A percentile compares a stretch with the other conserved stretches of the same genome.
These are phyloP conservation scores for Fusarium albosuccineum DNA, from an alignment of 2,329 filamentous ascomycete species.

Conservation along the genomic window DNA sequence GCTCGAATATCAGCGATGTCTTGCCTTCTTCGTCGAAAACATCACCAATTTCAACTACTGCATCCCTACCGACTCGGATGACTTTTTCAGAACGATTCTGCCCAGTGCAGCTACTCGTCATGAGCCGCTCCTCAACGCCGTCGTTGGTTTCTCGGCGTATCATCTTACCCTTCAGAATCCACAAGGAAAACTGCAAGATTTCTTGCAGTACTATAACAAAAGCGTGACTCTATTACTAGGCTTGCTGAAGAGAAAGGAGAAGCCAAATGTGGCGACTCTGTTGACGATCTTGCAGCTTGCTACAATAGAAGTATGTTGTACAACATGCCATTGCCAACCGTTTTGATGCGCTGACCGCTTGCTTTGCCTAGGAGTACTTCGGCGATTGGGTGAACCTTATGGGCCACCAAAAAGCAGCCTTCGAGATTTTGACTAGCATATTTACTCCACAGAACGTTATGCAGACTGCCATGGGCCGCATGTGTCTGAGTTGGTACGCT, in stretches of 20 bases:
- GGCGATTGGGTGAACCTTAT: slow-evolving; percentile 96
- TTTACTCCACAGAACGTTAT: slow-evolving; percentile 82
- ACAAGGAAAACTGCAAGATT: slow-evolving; percentile 80
- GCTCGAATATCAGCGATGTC: slow-evolving; percentile 80
- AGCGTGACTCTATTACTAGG: slow-evolving; percentile 83
- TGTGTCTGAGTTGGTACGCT: slow-evolving; percentile 88
- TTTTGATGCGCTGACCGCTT: slow-evolving; percentile 20
- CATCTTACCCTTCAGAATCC: slow-evolving; percentile 80
- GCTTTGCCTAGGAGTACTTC: slow-evolving; percentile 79
- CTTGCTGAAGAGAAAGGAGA: slow-evolving; percentile 77
- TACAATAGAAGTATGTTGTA: slow-evolving; percentile 81
- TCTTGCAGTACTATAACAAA: slow-evolving; percentile 90
- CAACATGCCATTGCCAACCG: slow-evolving; percentile 1
- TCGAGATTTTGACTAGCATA: slow-evolving; percentile 81
- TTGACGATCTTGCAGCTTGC: slow-evolving; percentile 92
- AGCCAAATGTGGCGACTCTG: slow-evolving; percentile 79
- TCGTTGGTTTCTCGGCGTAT: slow-evolving; percentile 91
- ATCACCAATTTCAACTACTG: slow-evolving; percentile 88
- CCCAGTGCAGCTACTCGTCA: slow-evolving; percentile 78
- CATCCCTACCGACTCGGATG: slow-evolving; percentile 75
- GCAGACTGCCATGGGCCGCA: slow-evolving; percentile 76
- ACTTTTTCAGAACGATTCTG: slow-evolving; percentile 80
- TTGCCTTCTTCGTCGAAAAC: slow-evolving; percentile 82
- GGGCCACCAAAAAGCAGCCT: slow-evolving; percentile 91
- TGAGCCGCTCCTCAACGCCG: slow-evolving; percentile 85